Base-by-base conservation (phyloP, 192 early-diverging fungal genomes). In the Umbelopsis ramanniana region DNA sequence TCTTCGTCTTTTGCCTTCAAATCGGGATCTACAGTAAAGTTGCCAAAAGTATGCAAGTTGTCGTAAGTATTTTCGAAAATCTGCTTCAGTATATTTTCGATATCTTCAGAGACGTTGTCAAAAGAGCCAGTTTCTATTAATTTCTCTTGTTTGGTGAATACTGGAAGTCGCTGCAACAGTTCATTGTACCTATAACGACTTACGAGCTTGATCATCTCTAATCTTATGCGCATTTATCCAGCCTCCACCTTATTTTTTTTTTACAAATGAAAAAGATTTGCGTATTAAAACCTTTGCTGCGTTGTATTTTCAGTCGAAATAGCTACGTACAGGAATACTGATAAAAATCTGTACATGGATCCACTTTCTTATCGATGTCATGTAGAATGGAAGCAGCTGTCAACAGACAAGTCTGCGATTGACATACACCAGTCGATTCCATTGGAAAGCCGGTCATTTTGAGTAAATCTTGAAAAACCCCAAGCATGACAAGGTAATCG, bases 301-400 rank as follows among this genome's bases (percentile, higher is more conserved):
- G 35, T 11, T 50, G 43, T 43, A 38, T 21, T 19, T 33, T 43
- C 67, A 33, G 45, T 43, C 40, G 43, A 68, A 55, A 12, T 24
- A 26, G 46, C n/a, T 48, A 74, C 72, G 77, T 87, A 90, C 90
- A 88, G 46, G 78, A 82, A 68, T 81, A 92, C 57, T 85, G 79
- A 71, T 85, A 91, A 79, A 92, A 92, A 74, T 92, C 90, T 24
- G 79, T 69, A 50, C 91, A 92, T 9, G 91, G 90, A 77, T 92
- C 87, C 0, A 79, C 81, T 35, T 73, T 71, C 6, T 79, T 66
- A 70, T 90, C 86, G 48, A 92, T 79, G 22, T 83, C 83, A 8
- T 60, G 45, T 14, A 90, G 73, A 63, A 92, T 87, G 11, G 79
- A 63, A 6, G 79, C 78, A 9, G 90, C 86, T 0, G 82, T 79